These are phyloP conservation scores for Vitis hybrid DNA, from an alignment of 177 flowering plant genomes.

Conservation along the genomic window DNA sequence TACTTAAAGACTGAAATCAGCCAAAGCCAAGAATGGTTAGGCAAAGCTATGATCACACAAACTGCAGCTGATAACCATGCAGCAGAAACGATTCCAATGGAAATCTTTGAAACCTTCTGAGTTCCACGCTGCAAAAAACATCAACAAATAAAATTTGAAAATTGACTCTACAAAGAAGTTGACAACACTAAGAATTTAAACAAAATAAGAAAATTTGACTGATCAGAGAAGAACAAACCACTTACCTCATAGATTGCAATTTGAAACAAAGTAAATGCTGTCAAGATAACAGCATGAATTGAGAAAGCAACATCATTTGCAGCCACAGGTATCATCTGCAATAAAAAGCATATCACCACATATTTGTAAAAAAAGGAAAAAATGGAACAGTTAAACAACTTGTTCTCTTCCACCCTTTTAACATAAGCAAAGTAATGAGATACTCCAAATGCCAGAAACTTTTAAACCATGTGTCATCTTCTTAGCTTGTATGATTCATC, in stretches of 20 bases:
- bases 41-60: slow-evolving; percentile 72
- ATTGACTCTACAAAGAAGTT: not conserved
- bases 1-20: slow-evolving; percentile 83
- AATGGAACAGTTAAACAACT: not conserved
- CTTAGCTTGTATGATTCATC: not conserved
- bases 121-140: slow-evolving; percentile 64
- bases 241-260: slow-evolving; percentile 84
- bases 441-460: not conserved
- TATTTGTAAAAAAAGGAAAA: not conserved
- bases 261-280: slow-evolving; percentile 69
- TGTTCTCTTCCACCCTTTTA: not conserved
- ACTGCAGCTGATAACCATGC: slow-evolving; percentile 65
- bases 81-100: slow-evolving; percentile 41
- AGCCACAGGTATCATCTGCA: slow-evolving; percentile 97
- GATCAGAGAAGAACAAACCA: slow-evolving; percentile 6
- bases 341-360: not conserved
- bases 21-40: slow-evolving; percentile 95
- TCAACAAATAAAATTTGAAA: not conserved
- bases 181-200: not conserved
- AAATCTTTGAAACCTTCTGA: slow-evolving; percentile 71
- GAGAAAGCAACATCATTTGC: slow-evolving; percentile 97
- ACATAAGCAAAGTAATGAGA: not conserved
- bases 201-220: not conserved
- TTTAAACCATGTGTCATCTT: not conserved
- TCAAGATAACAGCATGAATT: slow-evolving; percentile 80